These are phyloP conservation scores for Cryptosporidium ubiquitum DNA, from an alignment of 169 alveolate species.

Conservation along the genomic window DNA sequence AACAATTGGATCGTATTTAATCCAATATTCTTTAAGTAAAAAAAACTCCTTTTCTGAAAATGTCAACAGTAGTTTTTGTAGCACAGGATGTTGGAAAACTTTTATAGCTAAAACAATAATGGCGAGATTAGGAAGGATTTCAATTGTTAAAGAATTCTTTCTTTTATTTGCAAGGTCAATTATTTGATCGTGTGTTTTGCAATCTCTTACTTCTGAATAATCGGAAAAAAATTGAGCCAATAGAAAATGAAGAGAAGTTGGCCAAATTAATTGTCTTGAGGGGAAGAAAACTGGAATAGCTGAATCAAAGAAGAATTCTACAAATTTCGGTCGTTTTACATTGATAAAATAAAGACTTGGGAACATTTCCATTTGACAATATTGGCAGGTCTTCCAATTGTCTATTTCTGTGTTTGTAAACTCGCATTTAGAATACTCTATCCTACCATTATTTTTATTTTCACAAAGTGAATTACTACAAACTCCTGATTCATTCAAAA, in stretches of 20 bases:
- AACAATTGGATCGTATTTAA: slow-evolving; percentile 3
- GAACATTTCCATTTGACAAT: slow-evolving; percentile 56
- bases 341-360: slow-evolving; percentile 31
- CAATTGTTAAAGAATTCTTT: background rate
- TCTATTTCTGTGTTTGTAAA: slow-evolving; percentile 43
- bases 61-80: slow-evolving; percentile 22
- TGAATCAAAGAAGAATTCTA: slow-evolving; percentile 57
- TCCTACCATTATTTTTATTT: background rate
- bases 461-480: slow-evolving; percentile 25
- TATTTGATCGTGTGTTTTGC: slow-evolving; percentile 33
- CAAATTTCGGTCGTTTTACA: slow-evolving; percentile 1
- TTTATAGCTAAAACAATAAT: slow-evolving; percentile 20
- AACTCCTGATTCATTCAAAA: slow-evolving; percentile 15
- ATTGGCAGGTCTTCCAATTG: slow-evolving; percentile 50
- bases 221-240: slow-evolving; percentile 36
- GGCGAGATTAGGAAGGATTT: slow-evolving; percentile 13
- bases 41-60: slow-evolving; percentile 34
- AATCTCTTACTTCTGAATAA: background rate
- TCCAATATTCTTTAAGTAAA: slow-evolving; percentile 26
- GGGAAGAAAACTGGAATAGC: slow-evolving; percentile 52
- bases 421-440: slow-evolving; percentile 22
- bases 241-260: slow-evolving; percentile 58
- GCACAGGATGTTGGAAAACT: slow-evolving; percentile 46
- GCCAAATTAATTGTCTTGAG: slow-evolving; percentile 56
- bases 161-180: background rate